phyloP scores from a whole-genome alignment of 768 basidiomycete species.

The Boletus sensibilis region DNA sequence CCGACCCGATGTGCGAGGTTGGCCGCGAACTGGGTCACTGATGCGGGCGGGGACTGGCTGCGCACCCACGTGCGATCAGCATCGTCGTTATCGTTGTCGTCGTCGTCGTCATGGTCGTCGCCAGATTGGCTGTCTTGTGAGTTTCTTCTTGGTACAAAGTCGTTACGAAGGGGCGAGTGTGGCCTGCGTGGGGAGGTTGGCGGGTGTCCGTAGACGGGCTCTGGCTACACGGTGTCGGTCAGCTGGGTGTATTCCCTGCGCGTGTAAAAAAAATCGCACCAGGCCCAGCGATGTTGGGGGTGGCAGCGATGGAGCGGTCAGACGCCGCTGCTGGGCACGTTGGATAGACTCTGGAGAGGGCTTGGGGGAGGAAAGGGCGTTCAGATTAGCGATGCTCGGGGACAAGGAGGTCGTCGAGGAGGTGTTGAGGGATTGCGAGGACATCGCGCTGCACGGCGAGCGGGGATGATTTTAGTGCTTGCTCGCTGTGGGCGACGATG shows the following conservation, averaged over 20 bases:
- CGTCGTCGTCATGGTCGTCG: conserved; percentile 42
- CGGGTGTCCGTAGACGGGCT: conserved; percentile 42
- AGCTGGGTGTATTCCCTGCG: conserved; percentile 6
- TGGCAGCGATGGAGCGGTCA: conserved; percentile 37
- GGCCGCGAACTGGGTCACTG: conserved; percentile 70
- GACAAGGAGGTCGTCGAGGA: conserved; percentile 34
- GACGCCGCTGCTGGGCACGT: conserved; percentile 35
- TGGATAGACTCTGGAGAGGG: conserved; percentile 19
- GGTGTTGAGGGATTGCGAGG: conserved; percentile 32
- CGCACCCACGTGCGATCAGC: conserved; percentile 30
- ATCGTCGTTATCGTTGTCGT: conserved; percentile 35
- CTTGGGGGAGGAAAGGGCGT: conserved; percentile 31
- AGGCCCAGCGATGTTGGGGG: conserved; percentile 42
- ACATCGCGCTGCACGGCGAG: conserved; percentile 25
- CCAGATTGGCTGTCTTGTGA: conserved; percentile 50
- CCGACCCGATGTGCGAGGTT: conserved; percentile 76
- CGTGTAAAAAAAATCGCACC: conserved; percentile 24
- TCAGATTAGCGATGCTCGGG: conserved; percentile 35
- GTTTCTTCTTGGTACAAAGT: conserved; percentile 46
- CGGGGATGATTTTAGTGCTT: conserved; percentile 17
- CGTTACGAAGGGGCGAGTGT: conserved; percentile 72
- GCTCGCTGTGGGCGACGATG: conserved; percentile 32
- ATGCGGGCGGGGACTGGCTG: conserved; percentile 57
- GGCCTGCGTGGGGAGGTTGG: conserved; percentile 43
- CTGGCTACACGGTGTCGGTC: conserved; percentile 35